Evolutionary conservation across 441 rosid species (phyloP).

Genomic region (Euphorbia schlechtendalii): DNA sequence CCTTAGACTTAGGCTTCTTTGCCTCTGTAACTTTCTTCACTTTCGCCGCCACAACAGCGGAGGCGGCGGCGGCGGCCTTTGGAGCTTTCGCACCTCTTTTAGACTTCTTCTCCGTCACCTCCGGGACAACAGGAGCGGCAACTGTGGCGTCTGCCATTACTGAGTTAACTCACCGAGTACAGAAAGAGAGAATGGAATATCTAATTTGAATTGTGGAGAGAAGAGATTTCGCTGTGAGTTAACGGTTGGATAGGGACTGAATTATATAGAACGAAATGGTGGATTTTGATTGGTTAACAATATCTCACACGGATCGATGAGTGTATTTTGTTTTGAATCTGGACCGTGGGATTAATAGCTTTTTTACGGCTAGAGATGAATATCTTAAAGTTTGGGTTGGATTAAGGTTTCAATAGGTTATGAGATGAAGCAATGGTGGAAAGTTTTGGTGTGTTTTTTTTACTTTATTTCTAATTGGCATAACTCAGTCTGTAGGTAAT

Average conservation of each 20-base stretch:
- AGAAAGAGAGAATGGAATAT: background rate
- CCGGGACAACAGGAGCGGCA: conserved; percentile 17
- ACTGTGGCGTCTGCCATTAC: conserved; percentile 12
- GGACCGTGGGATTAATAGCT: conserved; percentile 41
- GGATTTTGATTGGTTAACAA: conserved; percentile 47
- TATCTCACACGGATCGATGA: conserved; percentile 44
- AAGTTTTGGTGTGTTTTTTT: conserved; percentile 89
- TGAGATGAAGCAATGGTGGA: too few species aligned
- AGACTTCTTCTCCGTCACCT: background rate
- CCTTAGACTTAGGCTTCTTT: conserved; percentile 36
- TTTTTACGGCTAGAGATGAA: conserved; percentile 36
- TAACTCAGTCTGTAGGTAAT: conserved; percentile 21
- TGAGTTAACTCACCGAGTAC: background rate
- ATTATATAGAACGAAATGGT: conserved; percentile 46
- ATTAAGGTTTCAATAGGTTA: background rate
- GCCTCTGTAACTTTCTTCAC: conserved; percentile 40
- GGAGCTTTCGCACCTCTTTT: conserved; percentile 21
- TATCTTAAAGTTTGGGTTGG: conserved; percentile 3
- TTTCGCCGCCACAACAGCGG: too few species aligned
- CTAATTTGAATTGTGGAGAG: background rate
- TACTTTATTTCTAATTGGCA: conserved; percentile 22
- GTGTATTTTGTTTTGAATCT: conserved; percentile 38
- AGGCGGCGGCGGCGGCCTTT: conserved; percentile 25
- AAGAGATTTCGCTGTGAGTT: conserved; percentile 3
- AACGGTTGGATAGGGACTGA: conserved; percentile 14